Conservation (phyloP, 2,329 filamentous ascomycete genomes). For the Penicillium sp. region DNA sequence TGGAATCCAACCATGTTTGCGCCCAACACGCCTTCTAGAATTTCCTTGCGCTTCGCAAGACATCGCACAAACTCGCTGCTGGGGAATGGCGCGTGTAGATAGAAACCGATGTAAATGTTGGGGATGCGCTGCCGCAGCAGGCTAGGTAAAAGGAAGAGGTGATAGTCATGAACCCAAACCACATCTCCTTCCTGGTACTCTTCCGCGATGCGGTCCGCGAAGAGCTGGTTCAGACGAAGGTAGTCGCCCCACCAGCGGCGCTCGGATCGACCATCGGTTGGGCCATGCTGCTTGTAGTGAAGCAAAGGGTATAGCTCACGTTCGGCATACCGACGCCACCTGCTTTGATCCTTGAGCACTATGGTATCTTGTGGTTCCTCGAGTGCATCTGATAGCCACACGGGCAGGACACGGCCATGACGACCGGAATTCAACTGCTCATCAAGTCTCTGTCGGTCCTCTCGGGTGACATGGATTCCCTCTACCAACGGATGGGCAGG, state of each 20-base stretch:
- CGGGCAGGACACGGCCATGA: slow-evolving; percentile 77
- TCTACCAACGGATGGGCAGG: slow-evolving; percentile 64
- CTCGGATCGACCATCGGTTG: slow-evolving; percentile 79
- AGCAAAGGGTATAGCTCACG: slow-evolving; percentile 89
- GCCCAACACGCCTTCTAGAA: slow-evolving; percentile 85
- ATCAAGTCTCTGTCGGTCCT: slow-evolving; percentile 74
- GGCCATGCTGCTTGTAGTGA: slow-evolving; percentile 94
- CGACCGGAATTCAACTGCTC: slow-evolving; percentile 71
- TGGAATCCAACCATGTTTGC: slow-evolving; percentile 95
- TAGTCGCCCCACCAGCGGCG: slow-evolving; percentile 89
- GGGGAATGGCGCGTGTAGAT: slow-evolving; percentile 90
- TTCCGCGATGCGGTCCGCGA: slow-evolving; percentile 84
- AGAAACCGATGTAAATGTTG: slow-evolving; percentile 93
- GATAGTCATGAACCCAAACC: slow-evolving; percentile 91
- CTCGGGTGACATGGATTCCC: slow-evolving; percentile 68
- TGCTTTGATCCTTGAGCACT: slow-evolving; percentile 74
- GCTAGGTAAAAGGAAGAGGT: slow-evolving; percentile 84
- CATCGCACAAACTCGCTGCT: slow-evolving; percentile 95
- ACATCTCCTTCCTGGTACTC: slow-evolving; percentile 92
- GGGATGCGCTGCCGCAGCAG: slow-evolving; percentile 83
- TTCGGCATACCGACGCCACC: slow-evolving; percentile 90
- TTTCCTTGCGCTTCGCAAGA: slow-evolving; percentile 82
- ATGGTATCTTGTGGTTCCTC: slow-evolving; percentile 70
- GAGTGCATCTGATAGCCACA: slow-evolving; percentile 82
- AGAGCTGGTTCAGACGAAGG: slow-evolving; percentile 87